Evolutionary conservation across 2,329 filamentous ascomycete genomes (phyloP).

Genomic region (Hymenotorrendiella dingleyae): DNA sequence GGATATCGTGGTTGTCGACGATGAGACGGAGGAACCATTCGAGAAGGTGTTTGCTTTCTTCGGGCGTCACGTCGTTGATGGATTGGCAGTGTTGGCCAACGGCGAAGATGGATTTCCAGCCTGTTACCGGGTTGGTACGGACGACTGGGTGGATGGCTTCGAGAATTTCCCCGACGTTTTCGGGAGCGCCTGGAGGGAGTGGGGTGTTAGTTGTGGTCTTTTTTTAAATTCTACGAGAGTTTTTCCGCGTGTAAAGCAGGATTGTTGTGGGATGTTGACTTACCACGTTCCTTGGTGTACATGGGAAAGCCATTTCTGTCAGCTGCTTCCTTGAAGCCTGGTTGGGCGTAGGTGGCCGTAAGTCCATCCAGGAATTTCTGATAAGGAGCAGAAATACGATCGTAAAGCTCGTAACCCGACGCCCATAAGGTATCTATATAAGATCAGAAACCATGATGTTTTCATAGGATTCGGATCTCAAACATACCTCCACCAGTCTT

Average conservation of each 20-base stretch:
- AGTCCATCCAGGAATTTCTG: slow-evolving; percentile 53
- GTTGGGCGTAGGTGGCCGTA: slow-evolving; percentile 49
- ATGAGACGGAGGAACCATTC: slow-evolving; percentile 47
- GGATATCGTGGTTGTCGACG: slow-evolving; percentile 50
- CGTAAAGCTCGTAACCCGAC: slow-evolving; percentile 59
- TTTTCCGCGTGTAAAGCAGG: no score
- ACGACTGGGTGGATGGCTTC: slow-evolving; percentile 48
- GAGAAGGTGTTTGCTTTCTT: slow-evolving; percentile 24
- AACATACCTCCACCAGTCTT: slow-evolving; percentile 29
- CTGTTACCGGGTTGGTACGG: slow-evolving; percentile 52
- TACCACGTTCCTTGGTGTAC: slow-evolving; percentile 41
- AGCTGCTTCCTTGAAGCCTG: slow-evolving; percentile 44
- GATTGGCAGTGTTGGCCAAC: slow-evolving; percentile 44
- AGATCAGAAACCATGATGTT: no score
- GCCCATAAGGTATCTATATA: slow-evolving; percentile 58
- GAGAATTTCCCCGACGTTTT: slow-evolving; percentile 43
- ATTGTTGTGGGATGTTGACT: no score
- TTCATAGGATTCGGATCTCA: no score
- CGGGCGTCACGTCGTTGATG: slow-evolving; percentile 42
- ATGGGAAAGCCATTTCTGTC: slow-evolving; percentile 39
- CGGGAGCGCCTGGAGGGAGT: no score
- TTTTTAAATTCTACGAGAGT: no score
- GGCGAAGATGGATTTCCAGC: slow-evolving; percentile 51
- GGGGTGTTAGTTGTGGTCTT: no score
- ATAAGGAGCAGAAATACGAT: slow-evolving; percentile 50